Percentiles rank a stretch among this genome's conserved stretches.
Conservation (phyloP, 257 asterid species). For the Gardenia jasminoides region DNA sequence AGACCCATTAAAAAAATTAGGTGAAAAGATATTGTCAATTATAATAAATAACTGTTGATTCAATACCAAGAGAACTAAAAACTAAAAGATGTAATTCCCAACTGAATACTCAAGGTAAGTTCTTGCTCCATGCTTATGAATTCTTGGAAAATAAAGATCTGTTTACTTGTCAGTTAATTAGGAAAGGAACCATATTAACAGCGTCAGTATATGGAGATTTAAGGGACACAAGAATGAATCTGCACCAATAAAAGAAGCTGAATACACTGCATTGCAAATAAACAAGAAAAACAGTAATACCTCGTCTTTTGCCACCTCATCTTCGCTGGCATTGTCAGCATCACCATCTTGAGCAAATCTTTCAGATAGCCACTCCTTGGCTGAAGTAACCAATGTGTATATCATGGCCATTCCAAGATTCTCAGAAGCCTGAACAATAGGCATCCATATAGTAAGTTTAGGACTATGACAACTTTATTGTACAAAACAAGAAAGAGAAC, state of each 20-base stretch:
- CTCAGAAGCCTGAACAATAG: constrained; percentile 60
- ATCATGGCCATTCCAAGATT: constrained; percentile 98
- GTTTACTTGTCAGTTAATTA: not conserved
- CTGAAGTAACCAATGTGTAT: constrained; percentile 85
- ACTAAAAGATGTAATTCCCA: not conserved
- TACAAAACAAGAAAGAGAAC: not conserved
- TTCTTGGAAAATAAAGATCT: not conserved
- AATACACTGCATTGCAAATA: not conserved
- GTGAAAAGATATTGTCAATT: constrained; percentile 10
- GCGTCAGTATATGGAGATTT: not conserved
- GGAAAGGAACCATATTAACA: not conserved
- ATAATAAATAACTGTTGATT: not conserved
- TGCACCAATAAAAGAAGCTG: no score
- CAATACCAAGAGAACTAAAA: not conserved
- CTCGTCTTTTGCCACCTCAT: constrained; percentile 73
- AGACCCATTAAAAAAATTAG: constrained; percentile 17
- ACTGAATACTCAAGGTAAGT: not conserved
- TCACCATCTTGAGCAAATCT: constrained; percentile 68
- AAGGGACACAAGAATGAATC: not conserved
- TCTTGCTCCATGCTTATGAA: not conserved
- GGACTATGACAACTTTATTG: not conserved
- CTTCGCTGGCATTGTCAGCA: constrained; percentile 50
- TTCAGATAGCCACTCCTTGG: constrained; percentile 96
- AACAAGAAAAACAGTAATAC: constrained; percentile 29
- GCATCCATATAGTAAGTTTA: not conserved